phyloP scores from a whole-genome alignment of 2,329 filamentous ascomycete species.

The Botrytis paeoniae region DNA sequence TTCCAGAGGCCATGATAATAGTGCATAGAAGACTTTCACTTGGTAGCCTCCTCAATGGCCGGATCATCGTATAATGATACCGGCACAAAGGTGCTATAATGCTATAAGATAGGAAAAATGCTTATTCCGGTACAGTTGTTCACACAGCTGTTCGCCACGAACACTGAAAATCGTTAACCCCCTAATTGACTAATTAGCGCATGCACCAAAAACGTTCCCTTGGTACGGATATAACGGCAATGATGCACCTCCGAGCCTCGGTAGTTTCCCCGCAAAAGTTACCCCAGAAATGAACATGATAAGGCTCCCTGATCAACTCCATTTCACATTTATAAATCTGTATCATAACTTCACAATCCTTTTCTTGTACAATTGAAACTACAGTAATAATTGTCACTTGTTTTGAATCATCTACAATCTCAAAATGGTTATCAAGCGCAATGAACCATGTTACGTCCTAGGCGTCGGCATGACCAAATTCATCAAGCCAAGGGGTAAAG shows the following conservation, averaged over 20 bases:
- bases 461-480: slow-evolving; percentile 99
- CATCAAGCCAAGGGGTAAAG: slow-evolving; percentile 92
- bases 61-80: neutral
- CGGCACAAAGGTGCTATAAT: neutral
- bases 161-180: neutral
- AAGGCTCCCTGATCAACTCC: neutral
- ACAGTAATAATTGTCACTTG: too few species aligned
- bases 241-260: neutral
- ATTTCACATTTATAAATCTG: neutral
- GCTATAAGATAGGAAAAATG: neutral
- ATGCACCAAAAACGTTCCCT: neutral
- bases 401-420: neutral
- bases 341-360: neutral
- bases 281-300: neutral
- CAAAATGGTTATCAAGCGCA: slow-evolving; percentile 33
- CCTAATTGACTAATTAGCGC: neutral
- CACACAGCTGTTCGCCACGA: neutral
- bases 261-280: slow-evolving; percentile 10
- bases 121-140: neutral
- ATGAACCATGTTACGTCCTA: slow-evolving; percentile 70
- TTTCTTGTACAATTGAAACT: neutral
- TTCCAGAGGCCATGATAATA: neutral
- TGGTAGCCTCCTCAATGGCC: rapidly evolving
- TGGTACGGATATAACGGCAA: neutral
- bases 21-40: neutral